A percentile compares a stretch with the other conserved stretches of the same genome.
phyloP scores from a whole-genome alignment of 768 basidiomycete species.

The Boletus tylopilopsis region DNA sequence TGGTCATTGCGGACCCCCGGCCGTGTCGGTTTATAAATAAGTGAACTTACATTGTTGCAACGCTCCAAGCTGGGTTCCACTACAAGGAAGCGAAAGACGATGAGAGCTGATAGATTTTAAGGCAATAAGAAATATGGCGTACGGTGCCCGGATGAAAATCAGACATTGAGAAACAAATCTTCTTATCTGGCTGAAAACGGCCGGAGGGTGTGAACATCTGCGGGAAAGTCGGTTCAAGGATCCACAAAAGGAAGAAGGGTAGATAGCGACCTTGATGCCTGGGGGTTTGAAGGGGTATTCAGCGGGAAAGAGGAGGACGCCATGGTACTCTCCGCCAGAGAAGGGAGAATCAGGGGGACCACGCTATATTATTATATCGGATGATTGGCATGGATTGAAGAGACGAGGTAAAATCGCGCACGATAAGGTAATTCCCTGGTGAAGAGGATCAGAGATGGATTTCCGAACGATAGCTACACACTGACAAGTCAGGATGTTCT shows the following conservation, averaged over 20 bases:
- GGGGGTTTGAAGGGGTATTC: constrained; percentile 98
- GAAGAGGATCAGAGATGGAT: constrained; percentile 6
- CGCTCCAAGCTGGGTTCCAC: constrained; percentile 98
- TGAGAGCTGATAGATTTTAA: not conserved
- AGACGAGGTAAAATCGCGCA: constrained; percentile 35
- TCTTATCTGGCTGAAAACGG: constrained; percentile 86
- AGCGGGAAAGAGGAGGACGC: constrained; percentile 84
- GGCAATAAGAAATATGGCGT: constrained; percentile 30
- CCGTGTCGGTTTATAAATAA: not conserved
- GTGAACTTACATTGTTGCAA: constrained; percentile 79
- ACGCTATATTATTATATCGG: constrained; percentile 48
- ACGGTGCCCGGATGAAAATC: constrained; percentile 91
- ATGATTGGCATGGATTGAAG: constrained; percentile 6
- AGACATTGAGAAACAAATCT: constrained; percentile 98
- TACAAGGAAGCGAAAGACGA: constrained; percentile 23
- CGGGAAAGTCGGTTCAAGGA: constrained; percentile 5
- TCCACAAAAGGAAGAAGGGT: constrained; percentile 1
- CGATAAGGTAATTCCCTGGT: constrained; percentile 93
- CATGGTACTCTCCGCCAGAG: constrained; percentile 91
- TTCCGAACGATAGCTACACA: constrained; percentile 15
- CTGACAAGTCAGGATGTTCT: constrained; percentile 94
- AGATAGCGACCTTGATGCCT: constrained; percentile 79
- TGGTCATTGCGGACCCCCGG: constrained; percentile 8
- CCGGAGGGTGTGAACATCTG: constrained; percentile 92
- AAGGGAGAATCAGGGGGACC: constrained; percentile 94